Evolutionary conservation across 441 rosid species (phyloP), one percentile per base, ranked within the genome.

Genomic region (Gossypium lobatum): DNA sequence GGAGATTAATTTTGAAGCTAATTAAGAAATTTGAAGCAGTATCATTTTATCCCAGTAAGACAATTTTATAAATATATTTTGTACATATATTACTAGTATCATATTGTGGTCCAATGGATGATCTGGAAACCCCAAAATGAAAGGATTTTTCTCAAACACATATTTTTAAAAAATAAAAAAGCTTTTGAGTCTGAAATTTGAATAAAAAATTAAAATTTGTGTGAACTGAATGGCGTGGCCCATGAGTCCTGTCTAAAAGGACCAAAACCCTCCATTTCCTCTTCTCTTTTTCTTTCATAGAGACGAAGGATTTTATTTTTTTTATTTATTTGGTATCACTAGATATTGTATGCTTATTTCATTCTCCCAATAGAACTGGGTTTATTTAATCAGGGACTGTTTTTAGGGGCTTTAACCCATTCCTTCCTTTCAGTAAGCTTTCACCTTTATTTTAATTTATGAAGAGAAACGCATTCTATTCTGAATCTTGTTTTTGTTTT

Each of bases 401-500:
- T 39, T 39, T 9, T 39, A 39, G 46, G 46, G 46, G 3, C 46
- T 39, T 9, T 39, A 39, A 39, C 46, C 64, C 0, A 57, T 57
- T 21, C 28, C 61, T 57, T 10, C 61, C 10, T 21, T 57, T 57
- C 28, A 21, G 63, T 59, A 23, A 23, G 34, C 17, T 23, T 59
- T 59, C 3, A 25, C 16, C 34, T 59, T 59, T 4, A 4, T 42
- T 34, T 8, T 16, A 25, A 28, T 45, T 39, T 42, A 46, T 73
- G 17, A 7, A 45, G 28, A 25, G 10, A 50, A 10, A 11, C 62
- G 14, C 46, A 10, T 70, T 74, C 42, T 28, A 64, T 58, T 75
- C 70, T 72, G 71, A 72, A 50, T 76, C 73, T 78, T 60, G 52
- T 60, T 75, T 55, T 58, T 65, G 10, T 21, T 62, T 59, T 25